phyloP scores from a whole-genome alignment of 1,284 basidiomycete species.

The Tilletia setariae region DNA sequence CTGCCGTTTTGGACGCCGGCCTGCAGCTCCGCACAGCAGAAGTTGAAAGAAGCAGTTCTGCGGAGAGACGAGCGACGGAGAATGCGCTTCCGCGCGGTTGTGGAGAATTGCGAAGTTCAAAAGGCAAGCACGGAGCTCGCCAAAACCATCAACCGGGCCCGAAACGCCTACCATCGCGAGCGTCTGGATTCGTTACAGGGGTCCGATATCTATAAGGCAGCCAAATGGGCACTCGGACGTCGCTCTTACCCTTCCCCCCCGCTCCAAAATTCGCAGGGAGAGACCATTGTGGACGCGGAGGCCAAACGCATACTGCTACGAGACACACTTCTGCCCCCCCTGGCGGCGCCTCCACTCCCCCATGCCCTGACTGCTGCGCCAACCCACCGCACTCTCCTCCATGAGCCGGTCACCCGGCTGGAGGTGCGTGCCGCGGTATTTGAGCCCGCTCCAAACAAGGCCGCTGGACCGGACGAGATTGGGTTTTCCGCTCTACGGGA shows the following conservation, averaged over 20 bases:
- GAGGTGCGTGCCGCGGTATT: neutral
- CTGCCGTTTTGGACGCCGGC: neutral
- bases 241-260: neutral
- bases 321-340: neutral
- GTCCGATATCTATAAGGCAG: neutral
- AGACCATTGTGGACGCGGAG: neutral
- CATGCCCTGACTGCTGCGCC: neutral
- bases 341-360: neutral
- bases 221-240: neutral
- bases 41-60: neutral
- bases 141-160: neutral
- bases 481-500: neutral
- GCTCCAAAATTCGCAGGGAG: neutral
- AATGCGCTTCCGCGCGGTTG: neutral
- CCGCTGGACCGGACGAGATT: neutral
- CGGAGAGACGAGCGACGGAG: neutral
- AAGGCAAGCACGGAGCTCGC: neutral
- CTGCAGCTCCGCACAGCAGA: neutral
- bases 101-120: neutral
- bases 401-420: neutral
- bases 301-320: neutral
- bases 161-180: neutral
- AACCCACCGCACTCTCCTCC: neutral
- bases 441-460: neutral
- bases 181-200: neutral